Evolutionary conservation across 106 monocot species (phyloP).

Genomic region (Hemerocallis citrina): DNA sequence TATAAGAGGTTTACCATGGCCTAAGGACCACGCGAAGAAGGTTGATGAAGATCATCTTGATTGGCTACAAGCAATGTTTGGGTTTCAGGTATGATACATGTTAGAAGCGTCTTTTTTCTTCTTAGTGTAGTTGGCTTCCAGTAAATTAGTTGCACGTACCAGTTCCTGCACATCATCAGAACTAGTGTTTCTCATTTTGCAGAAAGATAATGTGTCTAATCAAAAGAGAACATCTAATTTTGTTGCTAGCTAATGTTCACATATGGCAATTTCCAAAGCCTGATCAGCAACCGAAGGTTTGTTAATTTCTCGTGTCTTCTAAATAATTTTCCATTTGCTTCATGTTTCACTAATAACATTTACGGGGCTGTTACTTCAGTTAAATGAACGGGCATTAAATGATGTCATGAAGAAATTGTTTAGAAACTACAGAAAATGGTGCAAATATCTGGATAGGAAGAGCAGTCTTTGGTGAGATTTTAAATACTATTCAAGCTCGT

Average conservation of each 20-base stretch:
- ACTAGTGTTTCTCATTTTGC: slow-evolving; percentile 18
- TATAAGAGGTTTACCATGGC: slow-evolving; percentile 86
- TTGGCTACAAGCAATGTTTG: slow-evolving; percentile 91
- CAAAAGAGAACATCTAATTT: slow-evolving; percentile 93
- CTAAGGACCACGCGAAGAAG: slow-evolving; percentile 54
- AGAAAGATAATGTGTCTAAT: slow-evolving; percentile 96
- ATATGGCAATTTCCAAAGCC: slow-evolving; percentile 62
- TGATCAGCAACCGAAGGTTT: slow-evolving; percentile 86
- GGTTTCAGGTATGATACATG: slow-evolving; percentile 52
- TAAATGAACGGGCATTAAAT: slow-evolving; percentile 76
- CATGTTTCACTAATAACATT: neutral
- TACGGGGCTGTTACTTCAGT: slow-evolving; percentile 25
- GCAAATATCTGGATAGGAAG: slow-evolving; percentile 82
- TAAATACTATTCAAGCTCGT: neutral
- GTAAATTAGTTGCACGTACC: too few relatives aligned
- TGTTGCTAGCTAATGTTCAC: slow-evolving; percentile 94
- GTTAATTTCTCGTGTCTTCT: slow-evolving; percentile 6
- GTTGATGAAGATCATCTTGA: slow-evolving; percentile 70
- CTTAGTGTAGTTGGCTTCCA: too few relatives aligned
- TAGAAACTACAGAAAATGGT: slow-evolving; percentile 95
- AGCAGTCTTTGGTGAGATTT: slow-evolving; percentile 76
- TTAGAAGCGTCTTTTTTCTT: neutral
- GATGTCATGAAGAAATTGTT: slow-evolving; percentile 88
- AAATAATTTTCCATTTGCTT: neutral
- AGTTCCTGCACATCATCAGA: too few relatives aligned